These are phyloP conservation scores for Globisporangium parvum DNA, from an alignment of 352 stramenopile genomes.

Conservation along the genomic window DNA sequence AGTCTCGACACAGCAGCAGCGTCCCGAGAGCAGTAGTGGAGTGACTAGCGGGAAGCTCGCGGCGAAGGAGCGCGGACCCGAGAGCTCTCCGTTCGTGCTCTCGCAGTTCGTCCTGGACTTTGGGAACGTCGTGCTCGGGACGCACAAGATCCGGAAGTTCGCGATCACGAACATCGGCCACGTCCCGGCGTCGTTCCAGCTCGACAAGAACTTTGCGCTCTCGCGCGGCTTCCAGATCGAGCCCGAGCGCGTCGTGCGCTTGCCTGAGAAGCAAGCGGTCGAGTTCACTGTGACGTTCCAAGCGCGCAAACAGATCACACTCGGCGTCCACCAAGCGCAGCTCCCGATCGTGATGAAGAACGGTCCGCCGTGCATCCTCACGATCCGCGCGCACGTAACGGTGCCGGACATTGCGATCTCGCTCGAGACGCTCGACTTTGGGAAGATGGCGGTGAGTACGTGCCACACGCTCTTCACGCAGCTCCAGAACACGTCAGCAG, in stretches of 20 bases:
- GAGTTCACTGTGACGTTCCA: constrained; percentile 91
- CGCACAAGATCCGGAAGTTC: constrained; percentile 91
- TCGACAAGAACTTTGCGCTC: constrained; percentile 90
- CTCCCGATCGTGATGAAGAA: constrained; percentile 89
- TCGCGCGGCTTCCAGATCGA: constrained; percentile 89
- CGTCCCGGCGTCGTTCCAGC: constrained; percentile 80
- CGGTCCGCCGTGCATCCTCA: constrained; percentile 79
- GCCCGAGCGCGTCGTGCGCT: constrained; percentile 89
- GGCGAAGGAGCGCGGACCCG: constrained; percentile 20
- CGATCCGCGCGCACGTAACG: constrained; percentile 86
- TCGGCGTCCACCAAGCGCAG: constrained; percentile 74
- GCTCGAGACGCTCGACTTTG: constrained; percentile 87
- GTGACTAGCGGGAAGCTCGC: constrained; percentile 6
- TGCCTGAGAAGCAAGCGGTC: constrained; percentile 85
- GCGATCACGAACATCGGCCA: constrained; percentile 89
- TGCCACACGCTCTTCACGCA: constrained; percentile 87
- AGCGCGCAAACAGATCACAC: constrained; percentile 75
- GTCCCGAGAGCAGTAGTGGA: constrained; percentile 5
- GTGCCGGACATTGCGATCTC: constrained; percentile 87
- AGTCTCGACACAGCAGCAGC: neutral
- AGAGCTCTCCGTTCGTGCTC: constrained; percentile 73
- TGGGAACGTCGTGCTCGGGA: constrained; percentile 90
- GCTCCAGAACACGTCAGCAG: constrained; percentile 87
- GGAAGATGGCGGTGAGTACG: constrained; percentile 83
- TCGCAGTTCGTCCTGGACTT: constrained; percentile 92